Evolutionary conservation across 805 yeast species (phyloP).

Genomic region (Starmerella asiatica): DNA sequence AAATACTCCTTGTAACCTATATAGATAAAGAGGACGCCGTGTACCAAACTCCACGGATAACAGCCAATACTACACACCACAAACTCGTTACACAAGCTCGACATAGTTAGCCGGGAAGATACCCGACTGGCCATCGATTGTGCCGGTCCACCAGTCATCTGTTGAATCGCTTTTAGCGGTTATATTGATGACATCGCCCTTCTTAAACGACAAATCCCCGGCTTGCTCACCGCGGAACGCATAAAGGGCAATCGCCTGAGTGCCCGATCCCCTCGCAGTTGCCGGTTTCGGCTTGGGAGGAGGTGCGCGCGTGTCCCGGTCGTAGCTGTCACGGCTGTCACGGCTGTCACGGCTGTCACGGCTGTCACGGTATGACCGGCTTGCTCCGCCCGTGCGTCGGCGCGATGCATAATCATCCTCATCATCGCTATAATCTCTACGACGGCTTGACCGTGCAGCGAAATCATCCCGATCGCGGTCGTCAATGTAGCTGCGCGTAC

Average conservation of each 20-base stretch:
- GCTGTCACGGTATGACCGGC: constrained; percentile 1
- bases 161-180: constrained; percentile 72
- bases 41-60: too few species aligned
- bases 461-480: constrained; percentile 18
- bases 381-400: constrained; percentile 17
- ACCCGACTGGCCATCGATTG: constrained; percentile 69
- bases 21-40: too few species aligned
- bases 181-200: constrained; percentile 86
- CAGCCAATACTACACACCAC: too few species aligned
- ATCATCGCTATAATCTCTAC: constrained; percentile 10
- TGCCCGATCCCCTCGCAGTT: constrained; percentile 30
- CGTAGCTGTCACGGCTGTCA: not conserved
- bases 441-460: constrained; percentile 3
- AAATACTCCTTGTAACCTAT: too few species aligned
- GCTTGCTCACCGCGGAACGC: constrained; percentile 81
- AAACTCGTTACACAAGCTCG: constrained; percentile 42
- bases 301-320: constrained; percentile 1
- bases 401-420: constrained; percentile 13
- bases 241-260: constrained; percentile 81
- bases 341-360: too few species aligned
- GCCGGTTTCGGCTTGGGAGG: constrained; percentile 8
- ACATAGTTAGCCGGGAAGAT: constrained; percentile 97
- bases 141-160: constrained; percentile 99
- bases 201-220: constrained; percentile 87
- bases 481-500: constrained; percentile 15